Evolutionary conservation across 306 rosid genomes (phyloP), one percentile per base, ranked within the genome.

Genomic region (Leucaena leucocephala): DNA sequence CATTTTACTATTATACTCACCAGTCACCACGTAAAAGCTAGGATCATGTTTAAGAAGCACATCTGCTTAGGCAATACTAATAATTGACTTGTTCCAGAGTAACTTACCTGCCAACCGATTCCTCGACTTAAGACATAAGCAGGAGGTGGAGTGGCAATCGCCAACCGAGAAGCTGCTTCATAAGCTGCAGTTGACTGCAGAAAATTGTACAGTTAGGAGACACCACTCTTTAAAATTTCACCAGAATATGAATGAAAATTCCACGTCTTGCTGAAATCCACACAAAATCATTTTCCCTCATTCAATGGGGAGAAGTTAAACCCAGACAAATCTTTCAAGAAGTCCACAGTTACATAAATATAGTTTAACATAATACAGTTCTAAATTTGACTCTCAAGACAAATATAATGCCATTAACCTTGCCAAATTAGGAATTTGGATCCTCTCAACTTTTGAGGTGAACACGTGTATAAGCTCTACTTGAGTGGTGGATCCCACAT

Each of bases 71-170:
- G 33, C 63, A 49, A 61, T 45, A 74, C 38, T 44, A 27, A 10
- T 39, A 13, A 79, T 12, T 48, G 80, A 36, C 22, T 55, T 70
- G 62, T 63, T 40, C 76, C 35, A 61, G 21, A 62, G 22, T 10
- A 72, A 74, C 79, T 83, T 57, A 95, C 98, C 96, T 95, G 98
- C 98, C 98, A 95, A 66, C 98, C 98, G 48, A 95, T 95, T 83
- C 98, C 98, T 63, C 98, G 89, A 86, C 98, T 95, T 87, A 95
- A 85, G 69, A 95, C 98, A 78, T 92, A 90, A 66, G 98, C 97
- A 52, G 98, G 98, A 71, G 98, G 98, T 49, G 98, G 98, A 43
- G 98, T 95, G 43, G 98, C 98, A 49, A 92, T 95, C 0, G 98
- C 98, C 85, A 95, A 76, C 64, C 98, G 93, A 63, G 98, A 86